Conservation (phyloP, 108 stramenopile species). For the Pseudonitzschia pungens region DNA sequence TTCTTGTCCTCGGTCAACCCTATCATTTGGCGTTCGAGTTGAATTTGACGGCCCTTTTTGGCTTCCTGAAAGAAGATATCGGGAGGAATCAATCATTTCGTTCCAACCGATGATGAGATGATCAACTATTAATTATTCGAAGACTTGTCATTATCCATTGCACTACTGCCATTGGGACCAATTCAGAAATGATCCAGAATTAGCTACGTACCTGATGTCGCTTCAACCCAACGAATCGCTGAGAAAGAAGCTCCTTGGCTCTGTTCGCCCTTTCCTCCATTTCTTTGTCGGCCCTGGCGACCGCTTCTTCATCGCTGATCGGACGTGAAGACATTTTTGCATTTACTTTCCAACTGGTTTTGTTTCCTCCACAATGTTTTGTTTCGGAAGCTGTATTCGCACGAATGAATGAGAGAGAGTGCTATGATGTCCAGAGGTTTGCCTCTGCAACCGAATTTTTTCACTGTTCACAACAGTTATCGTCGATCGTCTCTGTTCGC, state of each 20-base stretch:
- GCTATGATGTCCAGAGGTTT: neutral
- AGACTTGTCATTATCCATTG: conserved; percentile 3
- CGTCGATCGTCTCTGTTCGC: neutral
- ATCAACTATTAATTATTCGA: neutral
- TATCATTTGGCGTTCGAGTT: conserved; percentile 84
- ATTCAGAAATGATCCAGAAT: neutral
- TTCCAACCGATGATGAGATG: neutral
- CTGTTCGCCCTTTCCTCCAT: conserved; percentile 89
- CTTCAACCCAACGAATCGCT: conserved; percentile 77
- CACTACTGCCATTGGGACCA: neutral
- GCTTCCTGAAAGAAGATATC: conserved; percentile 52
- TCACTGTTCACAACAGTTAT: neutral
- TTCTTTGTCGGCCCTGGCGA: conserved; percentile 88
- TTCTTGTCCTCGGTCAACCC: conserved; percentile 84
- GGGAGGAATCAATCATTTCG: neutral
- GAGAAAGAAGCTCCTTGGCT: conserved; percentile 80
- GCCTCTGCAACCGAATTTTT: neutral
- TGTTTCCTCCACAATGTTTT: neutral
- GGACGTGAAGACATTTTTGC: conserved; percentile 23
- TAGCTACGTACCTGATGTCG: conserved; percentile 64
- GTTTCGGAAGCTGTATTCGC: neutral
- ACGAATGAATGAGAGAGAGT: neutral
- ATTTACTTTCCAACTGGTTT: neutral
- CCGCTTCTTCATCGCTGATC: conserved; percentile 52
- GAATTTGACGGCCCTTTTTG: conserved; percentile 74